phyloP scores from a whole-genome alignment of 1,284 basidiomycete species.

The Fomitopsis betulina region DNA sequence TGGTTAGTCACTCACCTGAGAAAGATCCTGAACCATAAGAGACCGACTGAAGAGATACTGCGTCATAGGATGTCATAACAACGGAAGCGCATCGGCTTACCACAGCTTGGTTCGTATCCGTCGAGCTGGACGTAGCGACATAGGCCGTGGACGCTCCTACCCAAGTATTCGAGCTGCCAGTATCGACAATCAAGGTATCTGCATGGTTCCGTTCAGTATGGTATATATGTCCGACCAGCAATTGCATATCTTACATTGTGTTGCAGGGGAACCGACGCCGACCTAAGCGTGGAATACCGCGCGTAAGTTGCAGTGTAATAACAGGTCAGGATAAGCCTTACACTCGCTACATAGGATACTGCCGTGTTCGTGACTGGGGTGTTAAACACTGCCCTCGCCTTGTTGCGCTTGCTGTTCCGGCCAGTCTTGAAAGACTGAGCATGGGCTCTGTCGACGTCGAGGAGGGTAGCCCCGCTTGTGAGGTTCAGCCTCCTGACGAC shows the following conservation, averaged over 20 bases:
- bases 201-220: not conserved
- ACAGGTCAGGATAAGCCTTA: not conserved
- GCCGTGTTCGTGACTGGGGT: constrained; percentile 22
- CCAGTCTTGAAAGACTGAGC: constrained; percentile 17
- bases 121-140: constrained; percentile 42
- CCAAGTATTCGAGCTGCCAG: constrained; percentile 58
- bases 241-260: constrained; percentile 11
- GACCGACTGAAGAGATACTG: constrained; percentile 25
- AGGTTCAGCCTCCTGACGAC: constrained; percentile 21
- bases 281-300: constrained; percentile 7
- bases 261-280: constrained; percentile 22
- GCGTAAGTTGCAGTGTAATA: not conserved
- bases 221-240: not conserved
- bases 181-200: constrained; percentile 25
- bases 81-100: constrained; percentile 3
- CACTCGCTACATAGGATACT: constrained; percentile 20
- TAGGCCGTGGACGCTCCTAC: constrained; percentile 45
- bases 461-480: constrained; percentile 14
- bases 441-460: constrained; percentile 21
- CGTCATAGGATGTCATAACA: not conserved
- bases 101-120: constrained; percentile 17
- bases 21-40: constrained; percentile 48
- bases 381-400: constrained; percentile 8
- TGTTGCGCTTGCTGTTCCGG: constrained; percentile 1
- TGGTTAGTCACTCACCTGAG: constrained; percentile 26